phyloP scores from a whole-genome alignment of 257 asterid genomes.

The Fraxinus quadrangulata region DNA sequence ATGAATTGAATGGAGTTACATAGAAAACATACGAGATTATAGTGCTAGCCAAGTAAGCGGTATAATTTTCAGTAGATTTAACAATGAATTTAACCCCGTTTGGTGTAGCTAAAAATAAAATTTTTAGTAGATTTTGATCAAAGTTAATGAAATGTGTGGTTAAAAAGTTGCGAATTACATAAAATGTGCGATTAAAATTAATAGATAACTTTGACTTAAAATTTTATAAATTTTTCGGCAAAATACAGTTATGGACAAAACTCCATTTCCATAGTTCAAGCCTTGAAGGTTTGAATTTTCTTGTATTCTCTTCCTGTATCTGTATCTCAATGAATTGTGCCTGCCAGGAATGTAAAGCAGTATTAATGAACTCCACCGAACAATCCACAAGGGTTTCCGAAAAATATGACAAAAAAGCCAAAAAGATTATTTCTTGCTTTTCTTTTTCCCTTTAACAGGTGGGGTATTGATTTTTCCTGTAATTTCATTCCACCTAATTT shows the following conservation, averaged over 20 bases:
- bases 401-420: background rate
- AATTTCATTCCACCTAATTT: background rate
- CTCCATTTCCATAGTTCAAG: too few relatives aligned
- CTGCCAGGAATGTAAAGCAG: slow-evolving; percentile 19
- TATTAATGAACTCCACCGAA: background rate
- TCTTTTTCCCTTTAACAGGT: background rate
- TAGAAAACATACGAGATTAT: background rate
- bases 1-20: background rate
- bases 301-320: background rate
- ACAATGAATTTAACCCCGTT: too few relatives aligned
- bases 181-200: too few relatives aligned
- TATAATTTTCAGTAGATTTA: too few relatives aligned
- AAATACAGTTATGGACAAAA: too few relatives aligned
- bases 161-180: too few relatives aligned
- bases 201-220: too few relatives aligned
- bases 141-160: too few relatives aligned
- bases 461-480: background rate
- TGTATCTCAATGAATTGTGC: background rate
- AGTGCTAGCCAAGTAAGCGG: background rate
- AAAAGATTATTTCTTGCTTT: background rate
- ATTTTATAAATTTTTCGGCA: too few relatives aligned
- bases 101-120: too few relatives aligned
- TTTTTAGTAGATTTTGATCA: too few relatives aligned
- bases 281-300: background rate
- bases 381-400: slow-evolving; percentile 4